phyloP scores from a whole-genome alignment of 2,329 filamentous ascomycete genomes.

The Lithohypha guttulata region DNA sequence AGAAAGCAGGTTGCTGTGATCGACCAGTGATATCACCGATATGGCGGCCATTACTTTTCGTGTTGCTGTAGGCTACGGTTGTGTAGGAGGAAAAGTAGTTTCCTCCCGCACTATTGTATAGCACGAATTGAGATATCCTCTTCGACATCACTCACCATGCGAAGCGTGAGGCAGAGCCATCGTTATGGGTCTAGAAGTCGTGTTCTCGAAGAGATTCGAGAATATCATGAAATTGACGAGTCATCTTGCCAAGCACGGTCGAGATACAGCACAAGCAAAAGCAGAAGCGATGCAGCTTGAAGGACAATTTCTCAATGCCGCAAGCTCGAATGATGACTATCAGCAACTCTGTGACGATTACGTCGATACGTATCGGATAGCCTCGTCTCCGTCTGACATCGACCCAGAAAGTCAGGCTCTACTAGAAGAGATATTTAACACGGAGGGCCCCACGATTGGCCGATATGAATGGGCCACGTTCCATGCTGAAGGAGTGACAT shows the following conservation, averaged over 20 bases:
- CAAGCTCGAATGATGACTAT: constrained; percentile 49
- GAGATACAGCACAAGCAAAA: constrained; percentile 34
- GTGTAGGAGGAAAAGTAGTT: too few relatives aligned
- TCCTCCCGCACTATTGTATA: too few relatives aligned
- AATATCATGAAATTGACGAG: constrained; percentile 49
- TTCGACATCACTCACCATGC: too few relatives aligned
- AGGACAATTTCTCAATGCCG: constrained; percentile 49
- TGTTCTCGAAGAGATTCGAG: constrained; percentile 51
- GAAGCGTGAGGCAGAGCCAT: too few relatives aligned
- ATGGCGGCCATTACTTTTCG: too few relatives aligned
- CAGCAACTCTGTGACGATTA: constrained; percentile 32
- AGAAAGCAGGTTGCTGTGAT: too few relatives aligned
- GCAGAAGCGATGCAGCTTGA: constrained; percentile 56
- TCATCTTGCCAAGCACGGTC: constrained; percentile 37
- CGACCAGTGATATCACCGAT: too few relatives aligned
- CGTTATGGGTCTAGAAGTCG: constrained; percentile 29
- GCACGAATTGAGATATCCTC: too few relatives aligned
- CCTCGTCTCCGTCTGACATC: constrained; percentile 22
- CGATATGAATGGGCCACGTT: constrained; percentile 46
- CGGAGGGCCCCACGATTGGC: constrained; percentile 38
- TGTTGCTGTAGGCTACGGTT: too few relatives aligned
- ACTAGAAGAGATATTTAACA: constrained; percentile 22
- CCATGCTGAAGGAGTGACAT: constrained; percentile 61
- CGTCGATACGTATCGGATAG: constrained; percentile 26
- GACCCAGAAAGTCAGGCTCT: constrained; percentile 15